Conservation (phyloP, 805 yeast species). For the Zygotorulaspora sp. region DNA sequence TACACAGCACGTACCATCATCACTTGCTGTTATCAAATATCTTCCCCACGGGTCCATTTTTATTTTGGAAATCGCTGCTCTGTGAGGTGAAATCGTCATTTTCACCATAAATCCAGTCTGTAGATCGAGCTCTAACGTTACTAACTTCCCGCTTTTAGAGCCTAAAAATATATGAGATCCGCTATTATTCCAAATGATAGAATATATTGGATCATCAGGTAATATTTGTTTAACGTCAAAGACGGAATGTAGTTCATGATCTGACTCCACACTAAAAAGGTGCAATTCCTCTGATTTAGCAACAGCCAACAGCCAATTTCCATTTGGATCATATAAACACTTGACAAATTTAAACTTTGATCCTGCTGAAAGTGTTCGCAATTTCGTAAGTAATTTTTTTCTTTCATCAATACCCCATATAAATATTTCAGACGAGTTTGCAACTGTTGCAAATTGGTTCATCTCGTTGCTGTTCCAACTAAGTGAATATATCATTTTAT, state of each 20-base stretch:
- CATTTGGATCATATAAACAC: conserved; percentile 43
- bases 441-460: conserved; percentile 25
- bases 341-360: conserved; percentile 18
- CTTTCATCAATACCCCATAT: conserved; percentile 25
- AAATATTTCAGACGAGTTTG: conserved; percentile 19
- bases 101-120: conserved; percentile 17
- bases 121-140: conserved; percentile 17
- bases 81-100: conserved; percentile 38
- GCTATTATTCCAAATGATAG: conserved; percentile 33
- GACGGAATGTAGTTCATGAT: conserved; percentile 27
- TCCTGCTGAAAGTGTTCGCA: conserved; percentile 15
- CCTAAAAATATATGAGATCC: conserved; percentile 44
- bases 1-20: conserved; percentile 26
- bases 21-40: conserved; percentile 48
- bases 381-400: conserved; percentile 12
- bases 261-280: conserved; percentile 35
- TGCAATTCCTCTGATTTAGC: conserved; percentile 39
- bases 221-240: conserved; percentile 6
- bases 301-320: conserved; percentile 43
- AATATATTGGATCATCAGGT: conserved; percentile 19
- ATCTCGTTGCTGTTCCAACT: conserved; percentile 27
- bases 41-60: conserved; percentile 51
- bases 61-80: conserved; percentile 46
- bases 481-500: conserved; percentile 18
- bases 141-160: conserved; percentile 44